Conservation (phyloP, 768 basidiomycete species). For the Mycena chlorophos region DNA sequence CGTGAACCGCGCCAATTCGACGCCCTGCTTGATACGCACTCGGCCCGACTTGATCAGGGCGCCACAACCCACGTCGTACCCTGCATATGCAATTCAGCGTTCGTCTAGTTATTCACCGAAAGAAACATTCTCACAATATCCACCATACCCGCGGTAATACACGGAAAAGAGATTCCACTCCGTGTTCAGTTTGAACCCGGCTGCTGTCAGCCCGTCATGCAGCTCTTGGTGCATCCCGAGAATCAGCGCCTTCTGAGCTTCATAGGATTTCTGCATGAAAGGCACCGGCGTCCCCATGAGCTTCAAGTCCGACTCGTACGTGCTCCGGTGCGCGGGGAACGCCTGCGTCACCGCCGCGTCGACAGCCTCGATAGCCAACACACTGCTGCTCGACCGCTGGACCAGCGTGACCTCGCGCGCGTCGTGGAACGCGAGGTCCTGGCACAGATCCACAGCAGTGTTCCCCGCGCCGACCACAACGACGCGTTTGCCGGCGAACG, state of each 20-base stretch:
- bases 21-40: constrained; percentile 59
- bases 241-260: constrained; percentile 1
- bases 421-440: constrained; percentile 35
- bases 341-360: background rate
- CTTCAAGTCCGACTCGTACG: constrained; percentile 23
- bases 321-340: constrained; percentile 23
- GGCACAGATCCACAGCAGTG: constrained; percentile 39
- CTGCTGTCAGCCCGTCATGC: background rate
- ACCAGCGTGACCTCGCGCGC: constrained; percentile 41
- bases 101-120: background rate
- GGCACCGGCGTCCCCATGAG: constrained; percentile 7
- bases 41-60: constrained; percentile 52
- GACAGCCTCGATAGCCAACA: constrained; percentile 21
- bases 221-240: constrained; percentile 8
- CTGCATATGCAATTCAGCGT: constrained; percentile 12
- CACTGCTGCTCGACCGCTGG: constrained; percentile 41
- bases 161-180: constrained; percentile 1
- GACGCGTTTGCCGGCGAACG: constrained; percentile 34
- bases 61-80: constrained; percentile 49
- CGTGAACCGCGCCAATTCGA: constrained; percentile 40
- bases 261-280: constrained; percentile 8
- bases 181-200: constrained; percentile 4
- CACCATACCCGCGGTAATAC: background rate
- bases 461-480: constrained; percentile 44
- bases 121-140: constrained; percentile 2